Base-by-base conservation (phyloP, 768 basidiomycete species). In the Russula griseocarnosa region DNA sequence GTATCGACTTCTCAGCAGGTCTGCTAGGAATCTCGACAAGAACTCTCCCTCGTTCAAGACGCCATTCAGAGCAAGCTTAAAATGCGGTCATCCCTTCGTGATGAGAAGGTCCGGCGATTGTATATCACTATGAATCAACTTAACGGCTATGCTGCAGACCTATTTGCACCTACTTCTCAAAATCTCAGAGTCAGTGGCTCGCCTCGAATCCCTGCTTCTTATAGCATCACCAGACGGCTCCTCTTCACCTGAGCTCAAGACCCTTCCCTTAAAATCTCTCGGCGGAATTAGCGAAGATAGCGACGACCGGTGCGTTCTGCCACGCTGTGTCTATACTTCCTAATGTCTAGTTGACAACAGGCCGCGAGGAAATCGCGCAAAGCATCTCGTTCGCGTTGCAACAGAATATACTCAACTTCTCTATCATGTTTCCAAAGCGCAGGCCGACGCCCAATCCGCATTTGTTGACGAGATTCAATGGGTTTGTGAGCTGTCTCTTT, bases 391-490 rank as follows among this genome's bases (percentile, higher is more conserved):
- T 13, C 84, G 95, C 56, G 90, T 95, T 32, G 92, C 94, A 16
- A 80, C 86, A 10, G 97, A 98, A 74, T 98, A 96, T 72, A 90
- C 84, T 11, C 95, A 98, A 71, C 80, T 98, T 22, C 79, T 94
- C 28, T 99, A 99, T 73, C 90, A 97, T 68, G 82, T 84, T 28
- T 82, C 85, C 22, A 96, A 97, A 74, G 93, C 95, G 13, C 79
- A 83, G 7, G 76, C 76, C 11, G 90, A 94, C 69, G 82, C 36
- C 24, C 62, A 83, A 2, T 94, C 93, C 66, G 83, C 79, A 2
- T 94, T 92, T 67, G 85, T 96, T 3, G 82, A 87, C 60, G 88
- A 90, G 67, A 81, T 95, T 6, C 86, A 92, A 80, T 90, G 89
- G 83, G 96, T 98, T 65, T 70, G 82, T 72, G 67, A 62, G 49